Base-by-base conservation (phyloP, 83 land plant species). In the Picea abies region DNA sequence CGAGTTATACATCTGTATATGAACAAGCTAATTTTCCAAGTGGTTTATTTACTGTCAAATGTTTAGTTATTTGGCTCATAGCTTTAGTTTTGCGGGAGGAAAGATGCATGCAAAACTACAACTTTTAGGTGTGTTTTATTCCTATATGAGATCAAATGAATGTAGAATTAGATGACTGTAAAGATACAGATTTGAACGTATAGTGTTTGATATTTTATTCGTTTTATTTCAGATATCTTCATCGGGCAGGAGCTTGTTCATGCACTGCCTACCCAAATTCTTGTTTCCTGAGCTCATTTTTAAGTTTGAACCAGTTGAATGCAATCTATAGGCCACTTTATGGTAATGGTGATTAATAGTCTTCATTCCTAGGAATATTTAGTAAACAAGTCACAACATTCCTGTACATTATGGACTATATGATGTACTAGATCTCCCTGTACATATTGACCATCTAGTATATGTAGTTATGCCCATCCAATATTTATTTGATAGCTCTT, bases 201-300 rank as follows among this genome's bases (percentile, higher is more conserved):
- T 39, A 4, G 47, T 70, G 47, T 69, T 35, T 69, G 73, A 69
- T 69, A 32, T 17, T 37, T 4, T 69, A 37, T 47, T 39, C 49
- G 10, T 71, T 47, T 71, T 71, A 71, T 71, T 71, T 71, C 76
- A 39, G 76, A 71, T 39, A n/a, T 39, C 76, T 71, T 35, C 76
- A 71, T 39, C 2, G 49, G 41, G 41, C 52, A 71, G 49, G 49
- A 39, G 39, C 49, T 71, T 71, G 49, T 39, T 71, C n/a, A 68
- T 4, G 71, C 71, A 71, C 20, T 71, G 22, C 16, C 49, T 39
- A 35, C 76, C 52, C 76, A 71, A 71, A 41, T 71, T 71, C 22
- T 37, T 32, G 49, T 71, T 71, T 41, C 76, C 49, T 71, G 76
- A 71, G 49, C 14, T 37, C 44, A 71, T 47, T 47, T 47, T 47